Evolutionary conservation across 2,329 filamentous ascomycete genomes (phyloP), one percentile per base, ranked within the genome.

Genomic region (Aspergillus cejpii): DNA sequence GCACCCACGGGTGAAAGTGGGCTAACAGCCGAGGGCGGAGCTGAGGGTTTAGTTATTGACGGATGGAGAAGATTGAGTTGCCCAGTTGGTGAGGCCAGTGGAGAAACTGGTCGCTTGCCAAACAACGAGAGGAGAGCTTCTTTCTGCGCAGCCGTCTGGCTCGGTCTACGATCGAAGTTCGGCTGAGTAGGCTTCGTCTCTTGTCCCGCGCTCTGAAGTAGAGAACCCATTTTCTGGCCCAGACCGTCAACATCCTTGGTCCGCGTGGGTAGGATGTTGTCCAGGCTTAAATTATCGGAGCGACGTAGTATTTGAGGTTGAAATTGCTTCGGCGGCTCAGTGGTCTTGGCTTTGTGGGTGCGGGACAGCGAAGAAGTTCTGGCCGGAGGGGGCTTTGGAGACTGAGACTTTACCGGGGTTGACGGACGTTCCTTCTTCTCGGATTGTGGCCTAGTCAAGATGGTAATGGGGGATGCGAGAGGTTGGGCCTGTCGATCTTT

Each of bases 101-200:
- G 54, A 24, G 61, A 58, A 23, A 50, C 44, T 12, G 61, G 42
- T 3, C 68, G 57, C 56, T 78, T 78, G 20, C 77, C 75, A 57
- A 87, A 85, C 1, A 87, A 73, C 4, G 81, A 84, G 10, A 87
- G 69, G 3, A 77, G 61, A 3, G 66, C 62, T 50, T 75, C 71
- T 48, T 70, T 73, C 43, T 76, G 74, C 12, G 69, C 63, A n/a
- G 54, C 48, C 12, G 68, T 65, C 50, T 72, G 71, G 37, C 59
- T 68, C n/a, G 64, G 61, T 6, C 65, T 64, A 36, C 62, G 68
- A 50, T 68, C 62, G 29, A 61, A 57, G 41, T 51, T 60, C 10
- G 52, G 39, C 26, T 56, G 51, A 12, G 15, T 8, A 34, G 54
- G 45, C n/a, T 52, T 53, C 26, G 53, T 31, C 20, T 56, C 53